Conservation (phyloP, 192 early-diverging fungal genomes). For the Mortierella alpina region DNA sequence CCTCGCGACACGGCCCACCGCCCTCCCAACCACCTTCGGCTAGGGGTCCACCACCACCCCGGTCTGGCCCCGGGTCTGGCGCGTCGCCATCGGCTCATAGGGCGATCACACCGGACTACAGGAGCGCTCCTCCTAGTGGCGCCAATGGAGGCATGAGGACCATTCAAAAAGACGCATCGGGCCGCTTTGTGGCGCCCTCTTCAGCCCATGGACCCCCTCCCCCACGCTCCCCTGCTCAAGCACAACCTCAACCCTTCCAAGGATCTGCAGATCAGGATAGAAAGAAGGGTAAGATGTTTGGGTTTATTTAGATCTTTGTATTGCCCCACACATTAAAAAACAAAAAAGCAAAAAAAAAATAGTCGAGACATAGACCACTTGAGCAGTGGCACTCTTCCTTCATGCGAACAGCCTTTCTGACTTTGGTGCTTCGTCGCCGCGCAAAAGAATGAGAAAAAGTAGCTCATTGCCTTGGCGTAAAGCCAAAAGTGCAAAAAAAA, state of each 20-base stretch:
- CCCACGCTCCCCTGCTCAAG: constrained; percentile 24
- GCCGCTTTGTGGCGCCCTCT: constrained; percentile 39
- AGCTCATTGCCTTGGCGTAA: no score
- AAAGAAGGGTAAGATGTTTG: constrained; percentile 46
- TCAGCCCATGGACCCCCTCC: constrained; percentile 13
- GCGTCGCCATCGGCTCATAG: constrained; percentile 22
- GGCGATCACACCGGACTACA: constrained; percentile 24
- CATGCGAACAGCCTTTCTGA: no score
- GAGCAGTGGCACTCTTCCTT: no score
- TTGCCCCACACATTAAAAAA: no score
- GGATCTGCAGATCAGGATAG: constrained; percentile 15
- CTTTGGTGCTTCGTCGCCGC: no score
- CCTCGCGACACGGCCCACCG: constrained; percentile 4
- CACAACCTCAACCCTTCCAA: constrained; percentile 8
- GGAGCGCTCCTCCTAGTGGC: background rate
- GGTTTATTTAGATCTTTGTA: constrained; percentile 25
- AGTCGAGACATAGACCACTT: no score
- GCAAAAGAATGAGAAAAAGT: no score
- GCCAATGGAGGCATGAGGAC: constrained; percentile 39
- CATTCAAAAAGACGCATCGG: constrained; percentile 48
- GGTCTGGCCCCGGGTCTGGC: constrained; percentile 3
- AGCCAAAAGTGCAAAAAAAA: background rate
- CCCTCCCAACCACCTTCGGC: constrained; percentile 3
- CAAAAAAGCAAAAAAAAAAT: no score
- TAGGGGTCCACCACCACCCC: background rate